Percentiles rank a stretch among this genome's conserved stretches.
These are phyloP conservation scores for Talaromyces sp. DNA, from an alignment of 2,329 filamentous ascomycete genomes.

Conservation along the genomic window DNA sequence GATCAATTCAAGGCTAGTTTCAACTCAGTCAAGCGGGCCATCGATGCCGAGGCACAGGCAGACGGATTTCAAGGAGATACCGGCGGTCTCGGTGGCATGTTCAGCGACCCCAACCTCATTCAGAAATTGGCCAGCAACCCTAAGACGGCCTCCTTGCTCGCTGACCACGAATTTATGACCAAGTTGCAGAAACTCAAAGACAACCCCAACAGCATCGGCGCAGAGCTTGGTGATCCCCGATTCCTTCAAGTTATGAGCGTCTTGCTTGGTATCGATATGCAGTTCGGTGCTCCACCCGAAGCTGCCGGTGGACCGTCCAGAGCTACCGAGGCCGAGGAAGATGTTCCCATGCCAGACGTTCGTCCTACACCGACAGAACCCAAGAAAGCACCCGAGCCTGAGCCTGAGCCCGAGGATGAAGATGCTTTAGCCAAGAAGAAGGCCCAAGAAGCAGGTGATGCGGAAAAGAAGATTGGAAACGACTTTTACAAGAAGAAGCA, in stretches of 20 bases:
- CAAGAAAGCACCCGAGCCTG: slow-evolving; percentile 58
- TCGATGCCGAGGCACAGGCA: slow-evolving; percentile 69
- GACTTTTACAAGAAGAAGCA: slow-evolving; percentile 98
- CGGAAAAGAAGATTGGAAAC: slow-evolving; percentile 90
- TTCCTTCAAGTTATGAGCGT: slow-evolving; percentile 94
- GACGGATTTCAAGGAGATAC: slow-evolving; percentile 60
- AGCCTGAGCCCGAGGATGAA: slow-evolving; percentile 69
- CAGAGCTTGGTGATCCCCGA: slow-evolving; percentile 81
- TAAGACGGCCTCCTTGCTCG: slow-evolving; percentile 79
- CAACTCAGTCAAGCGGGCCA: slow-evolving; percentile 78
- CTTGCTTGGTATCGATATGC: slow-evolving; percentile 89
- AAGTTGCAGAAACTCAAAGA: slow-evolving; percentile 78
- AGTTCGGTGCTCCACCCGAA: slow-evolving; percentile 55
- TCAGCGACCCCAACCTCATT: slow-evolving; percentile 85
- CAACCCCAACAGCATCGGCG: slow-evolving; percentile 74
- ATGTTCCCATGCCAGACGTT: slow-evolving; percentile 75
- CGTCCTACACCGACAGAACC: slow-evolving; percentile 46
- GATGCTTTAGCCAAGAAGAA: slow-evolving; percentile 80
- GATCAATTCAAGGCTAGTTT: slow-evolving; percentile 88
- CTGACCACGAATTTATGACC: slow-evolving; percentile 80
- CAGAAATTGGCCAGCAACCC: slow-evolving; percentile 91
- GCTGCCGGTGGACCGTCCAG: slow-evolving; percentile 42
- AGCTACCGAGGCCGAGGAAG: slow-evolving; percentile 59
- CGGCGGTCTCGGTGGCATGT: slow-evolving; percentile 82
- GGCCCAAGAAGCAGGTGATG: slow-evolving; percentile 87